phyloP scores from a whole-genome alignment of 2,329 filamentous ascomycete genomes.

The Botrytis squamosa region DNA sequence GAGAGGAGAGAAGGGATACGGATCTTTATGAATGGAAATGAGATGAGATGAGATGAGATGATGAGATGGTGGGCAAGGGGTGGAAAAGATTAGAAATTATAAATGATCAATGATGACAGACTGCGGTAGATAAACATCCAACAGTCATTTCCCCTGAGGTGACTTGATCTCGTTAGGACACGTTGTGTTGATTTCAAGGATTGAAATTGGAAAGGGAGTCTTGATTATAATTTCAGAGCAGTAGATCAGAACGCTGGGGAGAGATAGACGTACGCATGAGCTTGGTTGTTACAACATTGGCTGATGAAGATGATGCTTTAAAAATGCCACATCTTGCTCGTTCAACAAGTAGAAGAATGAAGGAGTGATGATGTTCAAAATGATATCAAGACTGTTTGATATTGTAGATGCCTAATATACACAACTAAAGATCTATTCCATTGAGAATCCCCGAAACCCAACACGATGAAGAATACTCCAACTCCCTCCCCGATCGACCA shows the following conservation, averaged over 20 bases:
- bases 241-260: too few species aligned
- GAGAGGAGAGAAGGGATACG: too few species aligned
- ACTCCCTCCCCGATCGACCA: too few species aligned
- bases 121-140: not conserved
- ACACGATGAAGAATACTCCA: not conserved
- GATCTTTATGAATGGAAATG: not conserved
- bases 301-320: not conserved
- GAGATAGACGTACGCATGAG: not conserved
- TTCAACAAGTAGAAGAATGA: too few species aligned
- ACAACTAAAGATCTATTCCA: not conserved
- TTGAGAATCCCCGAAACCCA: not conserved
- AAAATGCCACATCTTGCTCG: not conserved
- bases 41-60: not conserved
- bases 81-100: too few species aligned
- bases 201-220: too few species aligned
- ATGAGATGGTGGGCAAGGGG: not conserved
- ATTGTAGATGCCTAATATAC: not conserved
- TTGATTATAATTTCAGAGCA: too few species aligned
- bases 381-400: not conserved
- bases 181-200: rapidly evolving
- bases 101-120: rapidly evolving
- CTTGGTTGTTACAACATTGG: not conserved
- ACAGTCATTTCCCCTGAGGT: rapidly evolving
- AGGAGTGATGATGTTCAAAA: not conserved
- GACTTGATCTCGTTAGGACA: rapidly evolving